Evolutionary conservation across 2,329 filamentous ascomycete species (phyloP), one percentile per base, ranked within the genome.

Genomic region (Phyllosticta citribraziliensis): DNA sequence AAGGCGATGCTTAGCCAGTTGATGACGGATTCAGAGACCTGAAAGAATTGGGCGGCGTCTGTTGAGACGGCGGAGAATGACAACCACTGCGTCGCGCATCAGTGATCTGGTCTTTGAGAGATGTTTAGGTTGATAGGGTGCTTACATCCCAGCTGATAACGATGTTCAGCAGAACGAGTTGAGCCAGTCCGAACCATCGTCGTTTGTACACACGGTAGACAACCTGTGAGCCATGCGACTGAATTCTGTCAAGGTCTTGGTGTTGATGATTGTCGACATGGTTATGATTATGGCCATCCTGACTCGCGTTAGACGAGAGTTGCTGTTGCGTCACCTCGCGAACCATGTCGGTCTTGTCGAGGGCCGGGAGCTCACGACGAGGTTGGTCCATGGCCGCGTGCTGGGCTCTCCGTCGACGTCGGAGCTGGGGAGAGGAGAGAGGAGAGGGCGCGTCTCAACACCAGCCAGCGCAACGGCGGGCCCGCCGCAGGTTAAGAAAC

Each of bases 141-240:
- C 90, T 80, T 82, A 94, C 90, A 83, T 95, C 91, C 93, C 93
- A 97, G 70, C 89, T 95, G 52, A 96, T 88, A 63, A 97, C 84
- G 61, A 97, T 87, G 72, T 97, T 99, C 75, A 97, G 79, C 68
- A 97, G 75, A 6, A 91, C 88, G 70, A 97, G 76, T 74, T 96
- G 89, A 22, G 83, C 76, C 57, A 99, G 78, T 0, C 94, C 94
- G 72, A 96, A 89, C 86, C 91, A 99, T 53, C 94, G 83, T 69
- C 91, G 83, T 75, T 88, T 93, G 72, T 97, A 97, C 22, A 88
- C 82, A 25, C 71, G 73, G 64, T 74, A 77, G 22, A 51, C 52
- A 25, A 24, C 57, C 4, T 17, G 58, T 9, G 58, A 24, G 19
- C 11, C 10, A 3, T 24, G 51, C 22, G 51, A 52, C n/a, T 24